Percentiles rank a stretch among this genome's conserved stretches.
Conservation (phyloP, 768 basidiomycete species). For the Amanita exitialis region DNA sequence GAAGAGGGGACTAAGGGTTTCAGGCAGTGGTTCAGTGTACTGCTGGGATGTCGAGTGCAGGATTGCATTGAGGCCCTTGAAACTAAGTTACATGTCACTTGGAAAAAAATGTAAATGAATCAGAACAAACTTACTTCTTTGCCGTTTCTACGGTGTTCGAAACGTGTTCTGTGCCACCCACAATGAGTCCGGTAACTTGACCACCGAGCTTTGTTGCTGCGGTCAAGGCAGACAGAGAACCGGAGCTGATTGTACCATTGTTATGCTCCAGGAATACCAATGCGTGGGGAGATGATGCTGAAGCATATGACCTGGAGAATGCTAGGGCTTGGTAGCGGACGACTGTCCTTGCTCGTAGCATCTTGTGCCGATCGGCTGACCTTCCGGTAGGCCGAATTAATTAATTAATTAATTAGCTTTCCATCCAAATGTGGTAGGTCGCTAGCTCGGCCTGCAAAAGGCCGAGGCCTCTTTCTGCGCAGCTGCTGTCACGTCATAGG, state of each 20-base stretch:
- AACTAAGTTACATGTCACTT: slow-evolving; percentile 25
- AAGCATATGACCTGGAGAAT: slow-evolving; percentile 40
- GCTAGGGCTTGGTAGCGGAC: not conserved
- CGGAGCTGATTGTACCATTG: slow-evolving; percentile 71
- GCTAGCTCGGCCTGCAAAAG: not conserved
- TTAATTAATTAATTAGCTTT: too few species aligned
- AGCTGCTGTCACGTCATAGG: too few species aligned
- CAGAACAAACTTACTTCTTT: slow-evolving; percentile 51
- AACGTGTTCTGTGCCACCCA: slow-evolving; percentile 63
- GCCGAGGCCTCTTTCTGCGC: not conserved
- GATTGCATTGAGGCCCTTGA: slow-evolving; percentile 57
- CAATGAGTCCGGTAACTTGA: slow-evolving; percentile 68
- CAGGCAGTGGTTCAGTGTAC: slow-evolving; percentile 63
- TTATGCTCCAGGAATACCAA: slow-evolving; percentile 89
- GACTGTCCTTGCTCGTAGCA: slow-evolving; percentile 1
- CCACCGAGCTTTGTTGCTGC: slow-evolving; percentile 85
- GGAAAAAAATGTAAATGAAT: not conserved
- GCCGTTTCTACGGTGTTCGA: slow-evolving; percentile 58
- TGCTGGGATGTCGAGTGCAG: slow-evolving; percentile 62
- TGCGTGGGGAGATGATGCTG: slow-evolving; percentile 54
- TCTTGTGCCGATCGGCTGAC: not conserved
- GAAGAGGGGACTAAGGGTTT: slow-evolving; percentile 74
- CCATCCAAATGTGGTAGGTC: too few species aligned
- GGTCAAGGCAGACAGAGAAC: slow-evolving; percentile 83
- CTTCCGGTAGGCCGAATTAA: not conserved